Evolutionary conservation across 2,329 filamentous ascomycete species (phyloP).

Genomic region (Penicillium concentricum): DNA sequence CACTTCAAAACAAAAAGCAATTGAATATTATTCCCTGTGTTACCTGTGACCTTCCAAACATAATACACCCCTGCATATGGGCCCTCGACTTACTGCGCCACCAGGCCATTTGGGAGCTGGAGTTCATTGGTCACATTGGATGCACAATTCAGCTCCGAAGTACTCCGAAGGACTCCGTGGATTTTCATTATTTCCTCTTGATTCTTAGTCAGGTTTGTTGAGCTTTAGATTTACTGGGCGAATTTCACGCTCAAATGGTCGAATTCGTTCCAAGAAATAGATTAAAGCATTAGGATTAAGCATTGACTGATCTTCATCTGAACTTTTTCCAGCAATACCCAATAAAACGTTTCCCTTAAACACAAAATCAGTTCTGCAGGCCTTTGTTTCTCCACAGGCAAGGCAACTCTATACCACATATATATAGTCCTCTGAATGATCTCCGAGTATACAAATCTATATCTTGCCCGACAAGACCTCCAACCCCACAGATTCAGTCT

Average conservation of each 20-base stretch:
- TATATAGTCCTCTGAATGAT: not conserved
- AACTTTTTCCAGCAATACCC: not conserved
- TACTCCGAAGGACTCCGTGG: not conserved
- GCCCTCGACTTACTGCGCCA: not conserved
- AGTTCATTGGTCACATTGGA: not conserved
- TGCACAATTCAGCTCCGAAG: not conserved
- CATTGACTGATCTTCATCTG: not conserved
- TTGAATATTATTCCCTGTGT: not conserved
- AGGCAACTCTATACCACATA: not conserved
- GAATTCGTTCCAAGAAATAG: not conserved
- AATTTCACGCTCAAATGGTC: not conserved
- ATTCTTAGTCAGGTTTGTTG: not conserved
- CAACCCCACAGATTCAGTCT: not conserved
- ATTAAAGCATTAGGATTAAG: not conserved
- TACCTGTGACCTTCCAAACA: too few species aligned
- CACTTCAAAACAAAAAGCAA: not conserved
- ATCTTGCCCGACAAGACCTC: not conserved
- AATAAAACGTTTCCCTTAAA: not conserved
- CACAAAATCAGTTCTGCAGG: not conserved
- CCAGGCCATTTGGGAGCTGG: not conserved
- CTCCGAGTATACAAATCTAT: not conserved
- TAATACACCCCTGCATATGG: not conserved
- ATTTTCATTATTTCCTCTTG: not conserved
- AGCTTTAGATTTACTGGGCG: not conserved
- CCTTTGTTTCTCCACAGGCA: not conserved